Conservation (phyloP, 1,284 basidiomycete genomes). For the Violaceomyces palustris region DNA sequence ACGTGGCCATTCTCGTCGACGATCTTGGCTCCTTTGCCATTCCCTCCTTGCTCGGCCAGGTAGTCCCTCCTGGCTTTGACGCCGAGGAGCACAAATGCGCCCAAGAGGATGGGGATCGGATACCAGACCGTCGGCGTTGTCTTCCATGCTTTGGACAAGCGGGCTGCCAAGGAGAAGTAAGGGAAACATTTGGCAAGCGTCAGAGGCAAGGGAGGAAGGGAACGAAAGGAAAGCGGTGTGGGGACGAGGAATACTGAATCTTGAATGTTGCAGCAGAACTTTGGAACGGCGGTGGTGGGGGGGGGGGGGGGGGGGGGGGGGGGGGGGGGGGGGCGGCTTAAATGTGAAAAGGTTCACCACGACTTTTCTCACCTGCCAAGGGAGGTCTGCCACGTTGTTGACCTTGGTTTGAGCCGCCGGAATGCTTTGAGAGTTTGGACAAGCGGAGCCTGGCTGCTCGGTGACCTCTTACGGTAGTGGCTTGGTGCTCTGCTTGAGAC, state of each 20-base stretch:
- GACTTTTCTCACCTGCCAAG: background rate
- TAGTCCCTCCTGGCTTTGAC: conserved; percentile 67
- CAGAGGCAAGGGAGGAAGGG: background rate
- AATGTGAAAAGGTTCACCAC: conserved; percentile 1
- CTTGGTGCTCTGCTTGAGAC: conserved; percentile 39
- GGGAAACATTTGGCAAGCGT: conserved; percentile 10
- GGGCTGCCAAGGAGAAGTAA: conserved; percentile 49
- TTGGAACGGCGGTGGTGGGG: no score
- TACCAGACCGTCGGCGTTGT: conserved; percentile 91
- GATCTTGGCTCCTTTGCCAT: conserved; percentile 41
- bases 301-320: no score
- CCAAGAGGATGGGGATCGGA: conserved; percentile 81
- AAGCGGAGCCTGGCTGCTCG: conserved; percentile 16
- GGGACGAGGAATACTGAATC: background rate
- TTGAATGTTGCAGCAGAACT: conserved; percentile 6
- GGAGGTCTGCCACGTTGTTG: background rate
- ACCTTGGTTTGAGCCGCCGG: background rate
- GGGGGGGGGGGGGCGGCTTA: no score
- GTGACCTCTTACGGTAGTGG: conserved; percentile 43
- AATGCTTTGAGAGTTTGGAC: no score
- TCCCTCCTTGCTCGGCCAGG: conserved; percentile 44
- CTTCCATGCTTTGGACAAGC: conserved; percentile 69
- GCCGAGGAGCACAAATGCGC: conserved; percentile 44
- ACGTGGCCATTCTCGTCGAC: conserved; percentile 62
- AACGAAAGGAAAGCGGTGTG: background rate